phyloP scores from a whole-genome alignment of 768 basidiomycete genomes.

The Lactifluus rugatus region DNA sequence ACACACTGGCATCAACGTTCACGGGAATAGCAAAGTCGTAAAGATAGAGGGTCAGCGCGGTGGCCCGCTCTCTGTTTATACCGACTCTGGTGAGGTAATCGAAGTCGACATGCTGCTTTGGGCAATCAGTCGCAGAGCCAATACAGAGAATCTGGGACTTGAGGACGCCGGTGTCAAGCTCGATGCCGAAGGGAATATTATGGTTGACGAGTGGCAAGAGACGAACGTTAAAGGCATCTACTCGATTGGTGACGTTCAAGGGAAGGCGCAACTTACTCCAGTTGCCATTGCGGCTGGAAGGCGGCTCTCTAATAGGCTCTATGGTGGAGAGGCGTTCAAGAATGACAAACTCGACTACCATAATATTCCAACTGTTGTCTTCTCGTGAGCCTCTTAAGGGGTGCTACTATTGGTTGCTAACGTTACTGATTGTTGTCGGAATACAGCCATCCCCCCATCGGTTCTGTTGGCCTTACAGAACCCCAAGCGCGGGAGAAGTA shows the following conservation, averaged over 20 bases:
- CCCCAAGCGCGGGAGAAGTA: conserved; percentile 81
- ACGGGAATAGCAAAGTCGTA: conserved; percentile 64
- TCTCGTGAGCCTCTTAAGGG: conserved; percentile 57
- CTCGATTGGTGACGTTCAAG: conserved; percentile 87
- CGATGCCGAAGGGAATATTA: conserved; percentile 70
- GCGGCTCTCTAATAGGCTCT: conserved; percentile 79
- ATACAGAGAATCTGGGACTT: conserved; percentile 70
- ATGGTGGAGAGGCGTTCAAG: conserved; percentile 79
- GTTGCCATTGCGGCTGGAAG: conserved; percentile 97
- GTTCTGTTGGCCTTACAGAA: conserved; percentile 92
- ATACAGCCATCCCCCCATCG: conserved; percentile 84
- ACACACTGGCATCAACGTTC: conserved; percentile 84
- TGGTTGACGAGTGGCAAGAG: conserved; percentile 89
- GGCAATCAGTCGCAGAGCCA: conserved; percentile 87
- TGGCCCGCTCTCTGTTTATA: conserved; percentile 62
- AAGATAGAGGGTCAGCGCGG: conserved; percentile 71
- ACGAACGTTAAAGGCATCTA: conserved; percentile 60
- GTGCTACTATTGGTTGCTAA: background rate
- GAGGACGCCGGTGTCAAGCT: conserved; percentile 68
- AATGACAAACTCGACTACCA: conserved; percentile 80
- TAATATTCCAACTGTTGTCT: conserved; percentile 91
- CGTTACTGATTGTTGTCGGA: conserved; percentile 2
- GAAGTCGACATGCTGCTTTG: conserved; percentile 85
- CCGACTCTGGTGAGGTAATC: conserved; percentile 63
- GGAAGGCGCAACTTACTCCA: conserved; percentile 88